Percentiles rank a stretch among this genome's conserved stretches.
Evolutionary conservation across 2,329 filamentous ascomycete genomes (phyloP).

Genomic region (Colletotrichum tabaci): DNA sequence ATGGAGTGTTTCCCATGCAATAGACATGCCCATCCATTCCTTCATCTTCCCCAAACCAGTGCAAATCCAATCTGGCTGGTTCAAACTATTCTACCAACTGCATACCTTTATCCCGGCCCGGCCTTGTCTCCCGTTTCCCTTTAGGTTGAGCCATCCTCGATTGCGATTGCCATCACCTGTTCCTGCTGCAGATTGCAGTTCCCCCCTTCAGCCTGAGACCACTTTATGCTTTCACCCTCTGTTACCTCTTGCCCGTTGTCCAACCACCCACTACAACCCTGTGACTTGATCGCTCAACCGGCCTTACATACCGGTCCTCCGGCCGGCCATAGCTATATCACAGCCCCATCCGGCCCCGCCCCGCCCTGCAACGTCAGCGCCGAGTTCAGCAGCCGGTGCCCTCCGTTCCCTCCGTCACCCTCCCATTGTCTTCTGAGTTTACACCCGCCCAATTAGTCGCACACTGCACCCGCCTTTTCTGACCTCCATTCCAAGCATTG

Average conservation of each 20-base stretch:
- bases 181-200: constrained; percentile 11
- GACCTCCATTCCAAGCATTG: neutral
- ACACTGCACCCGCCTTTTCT: constrained; percentile 16
- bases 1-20: constrained; percentile 19
- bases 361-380: constrained; percentile 31
- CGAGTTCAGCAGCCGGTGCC: constrained; percentile 24
- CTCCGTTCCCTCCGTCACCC: constrained; percentile 9
- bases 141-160: constrained; percentile 1
- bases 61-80: neutral
- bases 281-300: constrained; percentile 7
- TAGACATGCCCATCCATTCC: constrained; percentile 17
- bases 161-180: constrained; percentile 8
- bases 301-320: constrained; percentile 9
- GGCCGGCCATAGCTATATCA: constrained; percentile 10
- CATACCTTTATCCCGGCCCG: constrained; percentile 1
- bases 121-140: constrained; percentile 16
- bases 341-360: constrained; percentile 24
- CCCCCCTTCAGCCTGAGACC: neutral
- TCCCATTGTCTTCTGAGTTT: neutral
- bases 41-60: constrained; percentile 2
- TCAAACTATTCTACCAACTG: constrained; percentile 26
- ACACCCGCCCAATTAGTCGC: neutral
- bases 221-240: constrained; percentile 20
- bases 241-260: neutral
- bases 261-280: neutral